A percentile compares a stretch with the other conserved stretches of the same genome.
Evolutionary conservation across 306 rosid species (phyloP).

Genomic region (Vigna hirtella): DNA sequence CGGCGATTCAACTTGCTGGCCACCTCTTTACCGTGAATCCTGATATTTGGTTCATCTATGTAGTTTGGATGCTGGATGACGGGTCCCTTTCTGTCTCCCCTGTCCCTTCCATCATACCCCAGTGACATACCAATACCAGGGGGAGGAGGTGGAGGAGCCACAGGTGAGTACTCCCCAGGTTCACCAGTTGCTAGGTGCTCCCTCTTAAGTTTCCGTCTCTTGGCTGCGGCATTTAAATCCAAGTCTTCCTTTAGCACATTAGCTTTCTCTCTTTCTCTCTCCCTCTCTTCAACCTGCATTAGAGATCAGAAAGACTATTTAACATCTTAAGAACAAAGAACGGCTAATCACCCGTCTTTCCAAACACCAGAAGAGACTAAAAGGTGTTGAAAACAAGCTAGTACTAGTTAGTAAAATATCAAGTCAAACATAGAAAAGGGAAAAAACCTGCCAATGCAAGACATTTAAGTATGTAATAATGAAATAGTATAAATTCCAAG

Average conservation of each 20-base stretch:
- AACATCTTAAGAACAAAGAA: slow-evolving; percentile 8
- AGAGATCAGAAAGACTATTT: slow-evolving; percentile 22
- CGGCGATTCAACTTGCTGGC: slow-evolving; percentile 86
- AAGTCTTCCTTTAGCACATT: slow-evolving; percentile 81
- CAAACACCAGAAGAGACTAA: slow-evolving; percentile 11
- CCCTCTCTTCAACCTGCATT: slow-evolving; percentile 67
- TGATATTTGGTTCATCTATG: slow-evolving; percentile 77
- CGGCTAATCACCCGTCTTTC: slow-evolving; percentile 4
- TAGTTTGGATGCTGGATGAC: slow-evolving; percentile 68
- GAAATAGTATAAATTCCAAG: slow-evolving; percentile 5
- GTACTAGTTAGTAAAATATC: neutral
- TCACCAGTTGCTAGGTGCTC: slow-evolving; percentile 79
- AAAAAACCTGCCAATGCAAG: slow-evolving; percentile 1
- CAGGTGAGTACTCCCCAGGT: slow-evolving; percentile 95
- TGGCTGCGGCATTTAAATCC: slow-evolving; percentile 76
- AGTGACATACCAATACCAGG: slow-evolving; percentile 65
- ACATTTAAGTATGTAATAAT: neutral
- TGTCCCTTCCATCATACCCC: slow-evolving; percentile 85
- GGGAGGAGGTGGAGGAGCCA: slow-evolving; percentile 73
- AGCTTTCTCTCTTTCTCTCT: slow-evolving; percentile 82
- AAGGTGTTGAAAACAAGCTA: neutral
- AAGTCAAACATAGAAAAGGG: neutral
- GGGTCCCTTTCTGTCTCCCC: slow-evolving; percentile 92
- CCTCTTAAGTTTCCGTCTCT: slow-evolving; percentile 93
- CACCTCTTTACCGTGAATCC: slow-evolving; percentile 87